Conservation (phyloP, 495 filamentous ascomycete species). For the Penicillium maclennaniae region DNA sequence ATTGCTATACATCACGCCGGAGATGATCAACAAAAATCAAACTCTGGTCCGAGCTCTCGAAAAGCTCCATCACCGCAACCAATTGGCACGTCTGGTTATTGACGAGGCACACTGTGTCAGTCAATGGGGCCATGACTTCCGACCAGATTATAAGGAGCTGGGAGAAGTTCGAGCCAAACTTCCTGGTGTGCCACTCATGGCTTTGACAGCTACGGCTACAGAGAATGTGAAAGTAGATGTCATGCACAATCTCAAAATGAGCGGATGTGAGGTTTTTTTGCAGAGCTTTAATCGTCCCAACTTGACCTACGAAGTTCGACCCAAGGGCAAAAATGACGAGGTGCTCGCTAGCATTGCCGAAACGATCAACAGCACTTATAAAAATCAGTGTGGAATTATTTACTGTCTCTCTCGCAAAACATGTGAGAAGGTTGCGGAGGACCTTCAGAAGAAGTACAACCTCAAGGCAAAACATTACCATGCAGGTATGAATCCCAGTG, state of each 20-base stretch:
- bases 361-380: conserved; percentile 63
- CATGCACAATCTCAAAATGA: conserved; percentile 80
- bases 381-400: conserved; percentile 78
- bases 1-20: conserved; percentile 90
- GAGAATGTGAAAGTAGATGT: conserved; percentile 87
- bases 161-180: conserved; percentile 66
- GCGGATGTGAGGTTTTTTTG: conserved; percentile 67
- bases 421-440: conserved; percentile 74
- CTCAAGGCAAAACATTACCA: conserved; percentile 85
- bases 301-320: conserved; percentile 75
- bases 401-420: conserved; percentile 85
- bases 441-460: conserved; percentile 53
- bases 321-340: conserved; percentile 52
- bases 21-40: conserved; percentile 85
- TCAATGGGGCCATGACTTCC: conserved; percentile 98
- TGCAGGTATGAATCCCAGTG: conserved; percentile 62
- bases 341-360: conserved; percentile 64
- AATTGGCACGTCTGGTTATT: conserved; percentile 87
- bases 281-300: conserved; percentile 96
- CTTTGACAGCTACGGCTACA: conserved; percentile 91
- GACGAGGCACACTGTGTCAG: conserved; percentile 99
- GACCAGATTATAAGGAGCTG: conserved; percentile 89
- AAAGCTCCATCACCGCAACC: conserved; percentile 57
- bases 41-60: conserved; percentile 57
- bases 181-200: conserved; percentile 82